Conservation (phyloP, 2,329 filamentous ascomycete genomes). For the Fusarium sp. region DNA sequence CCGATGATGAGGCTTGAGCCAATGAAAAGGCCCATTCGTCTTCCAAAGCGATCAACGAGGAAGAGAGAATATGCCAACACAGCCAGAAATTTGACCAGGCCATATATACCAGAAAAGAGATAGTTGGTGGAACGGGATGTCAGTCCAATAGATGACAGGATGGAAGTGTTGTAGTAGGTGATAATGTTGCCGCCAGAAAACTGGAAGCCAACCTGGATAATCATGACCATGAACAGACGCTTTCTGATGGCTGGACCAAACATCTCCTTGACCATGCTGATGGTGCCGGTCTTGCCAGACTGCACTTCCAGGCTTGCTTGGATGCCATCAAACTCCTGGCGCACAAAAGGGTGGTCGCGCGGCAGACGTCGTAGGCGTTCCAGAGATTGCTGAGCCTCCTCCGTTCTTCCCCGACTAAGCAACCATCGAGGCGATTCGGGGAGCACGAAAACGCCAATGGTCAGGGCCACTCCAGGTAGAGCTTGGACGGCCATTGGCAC, state of each 20-base stretch:
- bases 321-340: not conserved
- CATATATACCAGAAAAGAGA: constrained; percentile 19
- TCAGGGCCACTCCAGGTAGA: not conserved
- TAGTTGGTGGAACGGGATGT: constrained; percentile 9
- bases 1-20: constrained; percentile 10
- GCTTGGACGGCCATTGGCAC: constrained; percentile 7
- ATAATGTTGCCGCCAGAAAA: constrained; percentile 16
- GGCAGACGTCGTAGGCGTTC: not conserved
- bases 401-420: not conserved
- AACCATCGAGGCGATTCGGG: constrained; percentile 5
- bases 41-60: constrained; percentile 11
- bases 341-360: not conserved
- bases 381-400: not conserved
- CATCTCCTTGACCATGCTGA: constrained; percentile 6
- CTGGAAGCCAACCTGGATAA: constrained; percentile 16
- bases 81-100: constrained; percentile 10
- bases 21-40: constrained; percentile 6
- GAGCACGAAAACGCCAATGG: not conserved
- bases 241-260: constrained; percentile 8
- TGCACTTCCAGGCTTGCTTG: not conserved
- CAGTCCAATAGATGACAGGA: constrained; percentile 13
- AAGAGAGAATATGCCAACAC: constrained; percentile 13
- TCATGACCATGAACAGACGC: constrained; percentile 18
- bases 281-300: not conserved
- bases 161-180: constrained; percentile 16